These are phyloP conservation scores for Botrytis byssoidea DNA, from an alignment of 2,329 filamentous ascomycete genomes.

Conservation along the genomic window DNA sequence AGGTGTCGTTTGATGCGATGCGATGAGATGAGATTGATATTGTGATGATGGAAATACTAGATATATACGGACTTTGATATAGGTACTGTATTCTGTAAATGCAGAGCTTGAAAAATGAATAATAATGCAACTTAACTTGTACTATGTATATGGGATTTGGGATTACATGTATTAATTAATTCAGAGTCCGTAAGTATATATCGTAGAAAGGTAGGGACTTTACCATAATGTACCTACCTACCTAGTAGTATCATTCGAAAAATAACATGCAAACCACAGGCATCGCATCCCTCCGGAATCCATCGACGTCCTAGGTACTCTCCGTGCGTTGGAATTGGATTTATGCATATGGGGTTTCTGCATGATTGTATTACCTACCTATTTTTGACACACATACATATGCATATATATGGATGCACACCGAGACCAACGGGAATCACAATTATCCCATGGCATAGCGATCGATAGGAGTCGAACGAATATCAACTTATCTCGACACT, in stretches of 20 bases:
- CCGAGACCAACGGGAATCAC: neutral
- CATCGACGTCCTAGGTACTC: neutral
- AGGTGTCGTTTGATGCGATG: neutral
- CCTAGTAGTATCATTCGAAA: too few species aligned
- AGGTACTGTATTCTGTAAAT: neutral
- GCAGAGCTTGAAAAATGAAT: too few species aligned
- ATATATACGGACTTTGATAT: too few species aligned
- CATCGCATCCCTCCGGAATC: neutral
- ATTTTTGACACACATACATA: neutral
- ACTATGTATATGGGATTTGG: neutral
- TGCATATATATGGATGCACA: too few species aligned
- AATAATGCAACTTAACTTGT: too few species aligned
- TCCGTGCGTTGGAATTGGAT: neutral
- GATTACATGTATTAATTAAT: neutral
- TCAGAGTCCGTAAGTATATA: neutral
- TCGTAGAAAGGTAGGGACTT: neutral
- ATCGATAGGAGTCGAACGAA: too few species aligned
- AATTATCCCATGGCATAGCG: too few species aligned
- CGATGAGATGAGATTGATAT: neutral
- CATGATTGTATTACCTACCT: neutral
- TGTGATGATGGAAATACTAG: neutral
- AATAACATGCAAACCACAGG: neutral
- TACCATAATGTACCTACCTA: too few species aligned
- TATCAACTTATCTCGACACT: neutral
- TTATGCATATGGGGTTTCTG: neutral